Evolutionary conservation across 1,284 basidiomycete species (phyloP), one percentile per base, ranked within the genome.

Genomic region (Tremellales sp.): DNA sequence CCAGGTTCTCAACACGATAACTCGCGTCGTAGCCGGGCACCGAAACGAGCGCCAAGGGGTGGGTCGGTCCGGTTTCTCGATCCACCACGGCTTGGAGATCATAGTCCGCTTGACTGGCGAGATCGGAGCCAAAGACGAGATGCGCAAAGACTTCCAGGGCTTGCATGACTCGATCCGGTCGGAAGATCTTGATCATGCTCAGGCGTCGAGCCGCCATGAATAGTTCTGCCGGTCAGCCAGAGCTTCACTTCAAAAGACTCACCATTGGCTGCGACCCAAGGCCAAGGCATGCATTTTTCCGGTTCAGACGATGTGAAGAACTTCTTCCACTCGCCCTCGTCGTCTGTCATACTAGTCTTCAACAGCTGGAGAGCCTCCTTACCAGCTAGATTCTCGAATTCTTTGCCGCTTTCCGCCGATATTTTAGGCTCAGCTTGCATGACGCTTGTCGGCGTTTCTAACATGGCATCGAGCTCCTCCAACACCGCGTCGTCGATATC

Each of bases 21-120:
- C 90, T 92, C 9, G 93, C 93, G 68, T 97, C 93, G 65, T 95
- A 93, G n/a, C 93, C 93, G 1, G 88, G 83, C 3, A 97, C 89
- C 6, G 92, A 97, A 28, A 91, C 83, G 41, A 97, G 75, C 9
- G 88, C 86, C n/a, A 97, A 74, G 1, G 93, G 91, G 1, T 87
- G 90, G 2, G 80, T 78, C 1, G 90, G 79, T 10, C 81, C 79
- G 28, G 92, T 81, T 66, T 97, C 87, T 56, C 86, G 79, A 4
- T 77, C 63, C 22, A 94, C 89, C 74, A 95, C 83, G 7, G 75
- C 71, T 18, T 79, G 78, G 31, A 97, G 79, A 53, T 92, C 85
- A 46, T 65, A 66, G 22, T 54, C 65, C 6, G 62, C 41, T 31
- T 63, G 51, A 18, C 43, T 39, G 7, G 60, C 54, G 8, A 72